These are phyloP conservation scores for Trichosporon sp. DNA, from an alignment of 1,284 basidiomycete genomes.

Conservation along the genomic window DNA sequence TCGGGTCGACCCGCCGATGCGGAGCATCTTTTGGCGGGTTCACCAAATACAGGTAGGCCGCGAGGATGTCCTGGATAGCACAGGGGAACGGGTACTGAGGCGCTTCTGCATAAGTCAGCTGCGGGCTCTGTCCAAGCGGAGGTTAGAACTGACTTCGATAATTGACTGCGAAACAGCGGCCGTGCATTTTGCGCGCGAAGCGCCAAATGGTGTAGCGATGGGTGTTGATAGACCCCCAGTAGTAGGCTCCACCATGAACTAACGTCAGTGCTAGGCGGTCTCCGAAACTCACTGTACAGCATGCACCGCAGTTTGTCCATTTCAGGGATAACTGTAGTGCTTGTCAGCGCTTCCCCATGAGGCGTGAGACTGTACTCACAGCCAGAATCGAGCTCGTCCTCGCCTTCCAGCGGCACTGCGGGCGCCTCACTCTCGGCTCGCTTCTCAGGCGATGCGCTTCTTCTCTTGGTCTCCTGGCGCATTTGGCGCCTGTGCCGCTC, in stretches of 20 bases:
- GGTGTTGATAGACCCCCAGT: slow-evolving; percentile 62
- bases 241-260: slow-evolving; percentile 67
- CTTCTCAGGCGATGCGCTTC: neutral
- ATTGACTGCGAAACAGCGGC: slow-evolving; percentile 84
- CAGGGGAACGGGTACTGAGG: slow-evolving; percentile 98
- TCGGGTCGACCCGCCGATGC: slow-evolving; percentile 78
- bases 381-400: slow-evolving; percentile 29
- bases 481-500: slow-evolving; percentile 21
- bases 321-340: slow-evolving; percentile 60
- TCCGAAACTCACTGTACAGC: slow-evolving; percentile 62
- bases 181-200: slow-evolving; percentile 84
- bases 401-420: slow-evolving; percentile 24
- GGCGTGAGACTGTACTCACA: neutral
- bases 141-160: slow-evolving; percentile 64
- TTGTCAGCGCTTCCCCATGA: slow-evolving; percentile 37
- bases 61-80: slow-evolving; percentile 81
- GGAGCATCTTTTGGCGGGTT: slow-evolving; percentile 70
- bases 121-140: no score
- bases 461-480: slow-evolving; percentile 3
- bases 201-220: slow-evolving; percentile 78
- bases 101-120: slow-evolving; percentile 58
- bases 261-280: slow-evolving; percentile 21
- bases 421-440: slow-evolving; percentile 19
- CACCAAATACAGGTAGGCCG: slow-evolving; percentile 75
- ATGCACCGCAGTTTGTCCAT: slow-evolving; percentile 87